Percentiles rank a stretch among this genome's conserved stretches.
Evolutionary conservation across 208 protist genomes (phyloP).

Genomic region (Wallacemonas sp.): DNA sequence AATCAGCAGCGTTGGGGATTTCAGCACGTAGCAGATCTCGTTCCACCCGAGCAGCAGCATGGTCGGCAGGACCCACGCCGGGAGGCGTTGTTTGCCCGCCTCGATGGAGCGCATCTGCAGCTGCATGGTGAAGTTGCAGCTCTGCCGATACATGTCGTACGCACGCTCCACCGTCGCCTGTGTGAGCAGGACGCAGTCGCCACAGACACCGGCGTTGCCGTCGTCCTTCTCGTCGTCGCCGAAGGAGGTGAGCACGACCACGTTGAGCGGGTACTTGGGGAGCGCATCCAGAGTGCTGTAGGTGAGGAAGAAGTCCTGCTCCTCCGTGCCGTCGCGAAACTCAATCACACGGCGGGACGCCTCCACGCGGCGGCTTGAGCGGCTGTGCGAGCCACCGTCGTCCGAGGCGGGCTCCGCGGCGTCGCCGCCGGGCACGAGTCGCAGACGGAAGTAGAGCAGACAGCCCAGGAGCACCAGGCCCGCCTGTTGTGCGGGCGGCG

Average conservation of each 20-base stretch:
- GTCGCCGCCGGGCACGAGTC: constrained; percentile 21
- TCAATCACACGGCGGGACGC: constrained; percentile 22
- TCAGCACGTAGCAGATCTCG: constrained; percentile 80
- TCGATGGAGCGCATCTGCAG: constrained; percentile 74
- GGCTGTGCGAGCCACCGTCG: constrained; percentile 11
- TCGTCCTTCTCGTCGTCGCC: constrained; percentile 20
- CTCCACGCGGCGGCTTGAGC: constrained; percentile 33
- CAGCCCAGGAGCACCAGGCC: constrained; percentile 63
- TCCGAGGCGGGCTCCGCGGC: not conserved
- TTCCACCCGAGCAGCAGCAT: constrained; percentile 81
- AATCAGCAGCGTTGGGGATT: constrained; percentile 64
- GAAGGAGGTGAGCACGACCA: constrained; percentile 22
- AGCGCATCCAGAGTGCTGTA: constrained; percentile 45
- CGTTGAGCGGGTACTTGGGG: constrained; percentile 46
- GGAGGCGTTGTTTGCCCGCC: constrained; percentile 54
- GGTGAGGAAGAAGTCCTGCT: constrained; percentile 58
- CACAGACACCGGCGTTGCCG: constrained; percentile 22
- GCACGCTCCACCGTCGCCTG: constrained; percentile 50
- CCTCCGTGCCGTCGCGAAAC: constrained; percentile 46
- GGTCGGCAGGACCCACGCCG: constrained; percentile 73
- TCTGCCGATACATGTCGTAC: constrained; percentile 75
- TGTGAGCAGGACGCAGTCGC: constrained; percentile 63
- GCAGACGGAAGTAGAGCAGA: constrained; percentile 80
- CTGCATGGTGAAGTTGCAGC: constrained; percentile 85
- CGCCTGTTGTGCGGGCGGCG: constrained; percentile 64